These are phyloP conservation scores for Malbranchea cinnamomea DNA, from an alignment of 2,329 filamentous ascomycete species.

Conservation along the genomic window DNA sequence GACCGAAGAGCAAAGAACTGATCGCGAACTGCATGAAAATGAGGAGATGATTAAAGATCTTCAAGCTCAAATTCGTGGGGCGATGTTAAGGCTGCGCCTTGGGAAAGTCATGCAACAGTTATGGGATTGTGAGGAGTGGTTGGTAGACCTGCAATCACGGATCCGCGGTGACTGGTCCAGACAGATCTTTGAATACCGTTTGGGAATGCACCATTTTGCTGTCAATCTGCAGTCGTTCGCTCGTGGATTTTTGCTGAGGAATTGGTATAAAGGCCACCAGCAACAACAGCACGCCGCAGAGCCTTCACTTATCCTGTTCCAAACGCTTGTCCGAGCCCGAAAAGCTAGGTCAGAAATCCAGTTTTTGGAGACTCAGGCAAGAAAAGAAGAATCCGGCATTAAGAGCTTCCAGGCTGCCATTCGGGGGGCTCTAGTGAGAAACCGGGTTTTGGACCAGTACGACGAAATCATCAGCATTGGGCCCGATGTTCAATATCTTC, in stretches of 20 bases:
- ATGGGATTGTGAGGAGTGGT: constrained; percentile 67
- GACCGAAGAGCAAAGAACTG: constrained; percentile 76
- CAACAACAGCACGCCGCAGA: constrained; percentile 61
- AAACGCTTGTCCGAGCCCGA: constrained; percentile 58
- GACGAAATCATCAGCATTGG: constrained; percentile 48
- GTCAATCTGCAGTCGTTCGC: constrained; percentile 63
- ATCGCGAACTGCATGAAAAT: constrained; percentile 66
- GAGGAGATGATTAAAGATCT: constrained; percentile 60
- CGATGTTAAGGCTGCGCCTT: constrained; percentile 59
- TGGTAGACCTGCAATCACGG: constrained; percentile 71
- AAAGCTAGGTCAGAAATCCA: constrained; percentile 29
- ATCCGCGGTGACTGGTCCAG: constrained; percentile 79
- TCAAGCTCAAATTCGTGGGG: constrained; percentile 75
- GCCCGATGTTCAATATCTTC: constrained; percentile 41
- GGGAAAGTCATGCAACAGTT: constrained; percentile 74
- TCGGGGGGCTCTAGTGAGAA: constrained; percentile 31
- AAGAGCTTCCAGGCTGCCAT: constrained; percentile 42
- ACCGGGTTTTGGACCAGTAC: constrained; percentile 36
- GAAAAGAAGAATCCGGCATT: constrained; percentile 28
- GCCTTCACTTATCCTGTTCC: constrained; percentile 58
- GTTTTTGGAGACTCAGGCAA: constrained; percentile 24
- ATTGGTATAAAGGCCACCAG: constrained; percentile 46
- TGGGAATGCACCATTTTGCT: constrained; percentile 72
- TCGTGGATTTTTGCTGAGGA: constrained; percentile 61
- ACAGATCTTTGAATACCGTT: constrained; percentile 66